Conservation (phyloP, 257 asterid species). For the Ballota nigra region DNA sequence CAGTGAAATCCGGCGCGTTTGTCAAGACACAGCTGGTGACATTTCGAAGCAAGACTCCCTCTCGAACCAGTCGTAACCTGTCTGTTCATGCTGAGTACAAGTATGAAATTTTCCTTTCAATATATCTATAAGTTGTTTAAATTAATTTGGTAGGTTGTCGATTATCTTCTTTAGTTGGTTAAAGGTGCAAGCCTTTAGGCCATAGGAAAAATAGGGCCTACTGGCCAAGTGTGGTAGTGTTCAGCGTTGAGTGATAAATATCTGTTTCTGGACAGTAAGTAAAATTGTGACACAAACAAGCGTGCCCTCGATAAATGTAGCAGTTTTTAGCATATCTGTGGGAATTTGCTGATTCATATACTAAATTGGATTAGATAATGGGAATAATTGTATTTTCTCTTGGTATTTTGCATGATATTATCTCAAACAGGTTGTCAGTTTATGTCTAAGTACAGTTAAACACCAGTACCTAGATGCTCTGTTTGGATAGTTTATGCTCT, state of each 20-base stretch:
- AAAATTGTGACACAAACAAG: background rate
- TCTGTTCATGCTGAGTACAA: slow-evolving; percentile 53
- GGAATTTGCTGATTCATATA: background rate
- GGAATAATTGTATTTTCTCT: background rate
- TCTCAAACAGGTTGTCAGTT: background rate
- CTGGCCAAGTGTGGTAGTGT: too few relatives aligned
- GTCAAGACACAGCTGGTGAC: slow-evolving; percentile 37
- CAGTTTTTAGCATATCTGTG: too few relatives aligned
- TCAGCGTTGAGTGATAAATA: background rate
- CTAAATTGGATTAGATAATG: background rate
- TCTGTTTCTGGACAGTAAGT: background rate
- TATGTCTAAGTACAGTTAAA: background rate
- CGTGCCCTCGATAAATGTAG: too few relatives aligned
- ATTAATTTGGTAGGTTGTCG: background rate
- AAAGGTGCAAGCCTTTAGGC: background rate
- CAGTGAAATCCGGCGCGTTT: slow-evolving; percentile 41
- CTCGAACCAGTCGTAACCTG: slow-evolving; percentile 31
- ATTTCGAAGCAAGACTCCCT: slow-evolving; percentile 33
- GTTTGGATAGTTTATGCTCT: slow-evolving; percentile 5
- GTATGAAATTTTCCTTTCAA: slow-evolving; percentile 30
- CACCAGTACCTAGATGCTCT: background rate
- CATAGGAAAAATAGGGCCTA: background rate
- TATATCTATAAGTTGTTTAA: background rate
- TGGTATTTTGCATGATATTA: background rate
- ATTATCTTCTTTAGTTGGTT: background rate